These are phyloP conservation scores for Candida hispaniensis DNA, from an alignment of 805 yeast species.

Conservation along the genomic window DNA sequence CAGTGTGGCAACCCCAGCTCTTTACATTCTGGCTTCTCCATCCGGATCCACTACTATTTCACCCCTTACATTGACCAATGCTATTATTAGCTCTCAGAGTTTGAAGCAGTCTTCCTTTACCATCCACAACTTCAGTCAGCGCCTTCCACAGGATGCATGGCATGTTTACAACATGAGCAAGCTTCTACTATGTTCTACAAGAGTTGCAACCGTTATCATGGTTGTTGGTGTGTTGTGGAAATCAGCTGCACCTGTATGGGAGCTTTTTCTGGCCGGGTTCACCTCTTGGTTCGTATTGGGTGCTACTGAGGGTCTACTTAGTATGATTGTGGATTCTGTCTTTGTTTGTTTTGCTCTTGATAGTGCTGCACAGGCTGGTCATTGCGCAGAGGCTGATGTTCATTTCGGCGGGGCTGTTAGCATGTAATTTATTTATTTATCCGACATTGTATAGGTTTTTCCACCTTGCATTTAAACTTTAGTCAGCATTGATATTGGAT, in stretches of 20 bases:
- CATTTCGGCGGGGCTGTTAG: constrained; percentile 15
- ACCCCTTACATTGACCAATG: constrained; percentile 32
- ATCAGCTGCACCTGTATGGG: constrained; percentile 28
- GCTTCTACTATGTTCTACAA: constrained; percentile 30
- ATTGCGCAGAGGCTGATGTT: constrained; percentile 27
- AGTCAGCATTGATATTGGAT: no score
- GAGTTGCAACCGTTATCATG: constrained; percentile 29
- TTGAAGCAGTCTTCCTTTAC: constrained; percentile 28
- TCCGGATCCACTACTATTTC: constrained; percentile 26
- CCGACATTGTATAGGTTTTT: no score
- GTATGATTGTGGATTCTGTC: constrained; percentile 30
- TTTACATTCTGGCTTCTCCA: constrained; percentile 24
- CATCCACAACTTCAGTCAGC: constrained; percentile 19
- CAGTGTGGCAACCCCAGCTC: constrained; percentile 5
- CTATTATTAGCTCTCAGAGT: constrained; percentile 29
- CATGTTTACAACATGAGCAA: constrained; percentile 32
- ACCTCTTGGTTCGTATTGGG: constrained; percentile 36
- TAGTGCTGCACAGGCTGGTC: constrained; percentile 22
- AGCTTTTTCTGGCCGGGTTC: constrained; percentile 32
- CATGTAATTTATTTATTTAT: constrained; percentile 1
- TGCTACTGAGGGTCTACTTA: constrained; percentile 33
- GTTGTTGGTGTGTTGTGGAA: constrained; percentile 34
- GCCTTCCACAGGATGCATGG: constrained; percentile 21
- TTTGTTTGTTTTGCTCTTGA: constrained; percentile 32
- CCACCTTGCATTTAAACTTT: no score